Base-by-base conservation (phyloP, 768 basidiomycete species). In the Pulveroboletus ravenelii region DNA sequence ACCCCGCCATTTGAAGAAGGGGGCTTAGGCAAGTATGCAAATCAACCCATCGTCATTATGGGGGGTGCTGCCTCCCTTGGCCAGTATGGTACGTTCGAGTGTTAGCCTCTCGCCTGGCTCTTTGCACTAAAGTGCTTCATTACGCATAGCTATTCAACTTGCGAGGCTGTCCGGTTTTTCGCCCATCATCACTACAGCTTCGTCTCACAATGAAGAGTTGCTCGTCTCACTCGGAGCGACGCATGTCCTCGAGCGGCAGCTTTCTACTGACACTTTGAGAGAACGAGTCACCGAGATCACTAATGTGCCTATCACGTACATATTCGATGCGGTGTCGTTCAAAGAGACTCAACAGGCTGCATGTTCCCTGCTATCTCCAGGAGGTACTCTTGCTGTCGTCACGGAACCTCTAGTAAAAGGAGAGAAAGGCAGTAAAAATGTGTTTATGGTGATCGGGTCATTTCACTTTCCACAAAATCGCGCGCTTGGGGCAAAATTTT, bases 161-260 rank as follows among this genome's bases (percentile, higher is more conserved):
- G 66, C 70, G 10, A 54, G 17, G 12, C 44, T 68, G 23, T 70
- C 65, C 12, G 65, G 63, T 14, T 70, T 70, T 52, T 66, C 62
- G 1, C 66, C 67, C 4, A 68, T 74, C 49, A 65, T 73, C 42
- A 61, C 71, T n/a, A 74, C 73, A 0, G 65, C 73, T 6, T 73
- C 73, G 8, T 49, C 57, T 5, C 58, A 64, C 40, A 65, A 74
- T 47, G 45, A 52, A 10, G 59, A 49, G 1, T 56, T 60, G 9
- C 62, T 74, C n/a, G 57, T 59, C 42, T 63, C 65, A 3, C 52
- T 72, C 1, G 73, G 73, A 14, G 70, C 72, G 14, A 72, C 70
- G 2, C 60, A 69, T 47, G 56, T 73, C 23, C 40, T 74, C 35
- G 66, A 67, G 59, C 58, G 64, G 12, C 50, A 59, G 40, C 55